Base-by-base conservation (phyloP, 257 asterid species). In the Salvia splendens region DNA sequence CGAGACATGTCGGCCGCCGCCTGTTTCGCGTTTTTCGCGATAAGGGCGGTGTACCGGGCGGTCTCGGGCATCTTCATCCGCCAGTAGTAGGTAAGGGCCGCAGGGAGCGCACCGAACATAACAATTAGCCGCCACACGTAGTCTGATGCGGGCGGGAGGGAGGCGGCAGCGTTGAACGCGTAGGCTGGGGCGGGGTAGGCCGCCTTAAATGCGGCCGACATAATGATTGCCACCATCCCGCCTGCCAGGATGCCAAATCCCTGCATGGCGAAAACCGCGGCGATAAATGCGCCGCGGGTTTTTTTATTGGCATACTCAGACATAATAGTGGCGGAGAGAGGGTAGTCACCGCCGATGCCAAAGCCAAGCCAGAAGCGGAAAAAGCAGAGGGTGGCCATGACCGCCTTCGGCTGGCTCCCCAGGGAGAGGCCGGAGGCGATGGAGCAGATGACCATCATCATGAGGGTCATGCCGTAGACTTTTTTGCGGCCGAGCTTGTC, bases 291-390 rank as follows among this genome's bases (percentile, higher is more conserved):
- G 5, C 95, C 95, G 0, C 95, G 79, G 0, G 92, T 87, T 69
- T 76, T 81, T 16, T 87, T 87, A n/a, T 85, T 87, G 0, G 92
- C 89, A 4, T 85, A 87, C 54, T 87, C 95, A 0, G 95, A 87
- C 91, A 87, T 87, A 76, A 87, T 87, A 0, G 95, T 87, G 15
- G 92, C 92, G 4, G 95, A 87, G 16, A 87, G 85, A 0, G 95
- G 92, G 54, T 87, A 87, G 73, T 87, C 95, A 11, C 95, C 95
- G 6, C 95, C 95, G 40, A 87, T 87, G 4, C 92, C 95, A 33
- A 87, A 85, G 0, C 95, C 95, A 0, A 87, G 69, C 95, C 92
- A 85, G 36, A 87, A 87, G n/a, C 95, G 61, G 43, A 87, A 85
- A 81, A 85, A 87, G 41, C 95, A 87, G 5, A 87, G 84, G 0